Evolutionary conservation across 1,284 basidiomycete genomes (phyloP).

Genomic region (Cryptococcus jaspeensis): DNA sequence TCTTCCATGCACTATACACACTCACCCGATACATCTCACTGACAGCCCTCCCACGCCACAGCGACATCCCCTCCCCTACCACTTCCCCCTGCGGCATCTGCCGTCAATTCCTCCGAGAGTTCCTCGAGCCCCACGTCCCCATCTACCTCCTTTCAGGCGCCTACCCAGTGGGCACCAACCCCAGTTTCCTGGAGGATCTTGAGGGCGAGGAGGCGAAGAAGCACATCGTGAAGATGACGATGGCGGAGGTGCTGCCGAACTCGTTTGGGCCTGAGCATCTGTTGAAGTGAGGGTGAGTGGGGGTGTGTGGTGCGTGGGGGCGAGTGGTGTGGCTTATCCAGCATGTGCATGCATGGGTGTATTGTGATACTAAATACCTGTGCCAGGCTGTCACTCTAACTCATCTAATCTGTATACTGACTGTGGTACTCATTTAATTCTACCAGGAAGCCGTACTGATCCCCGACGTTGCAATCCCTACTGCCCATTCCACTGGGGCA

Average conservation of each 20-base stretch:
- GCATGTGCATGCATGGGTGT: background rate
- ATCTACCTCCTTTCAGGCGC: constrained; percentile 72
- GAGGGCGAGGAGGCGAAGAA: constrained; percentile 54
- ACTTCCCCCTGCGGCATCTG: constrained; percentile 88
- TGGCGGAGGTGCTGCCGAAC: constrained; percentile 75
- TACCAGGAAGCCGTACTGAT: too few species aligned
- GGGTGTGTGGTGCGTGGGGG: background rate
- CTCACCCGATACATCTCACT: background rate
- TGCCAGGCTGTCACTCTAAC: too few species aligned
- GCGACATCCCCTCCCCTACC: constrained; percentile 61
- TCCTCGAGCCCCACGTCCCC: constrained; percentile 70
- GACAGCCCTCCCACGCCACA: constrained; percentile 29
- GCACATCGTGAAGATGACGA: constrained; percentile 62
- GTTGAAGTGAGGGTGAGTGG: background rate
- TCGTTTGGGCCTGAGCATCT: constrained; percentile 85
- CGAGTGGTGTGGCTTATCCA: background rate
- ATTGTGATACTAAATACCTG: too few species aligned
- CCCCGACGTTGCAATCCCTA: too few species aligned
- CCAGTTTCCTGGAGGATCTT: constrained; percentile 23
- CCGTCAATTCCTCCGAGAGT: constrained; percentile 86
- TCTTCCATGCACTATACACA: background rate
- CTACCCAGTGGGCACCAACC: constrained; percentile 56
- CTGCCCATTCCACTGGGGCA: too few species aligned
- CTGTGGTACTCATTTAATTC: too few species aligned
- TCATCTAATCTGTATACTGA: too few species aligned